Percentiles rank a stretch among this genome's conserved stretches.
Conservation (phyloP, 2,329 filamentous ascomycete genomes). For the Ilyonectria sp. region DNA sequence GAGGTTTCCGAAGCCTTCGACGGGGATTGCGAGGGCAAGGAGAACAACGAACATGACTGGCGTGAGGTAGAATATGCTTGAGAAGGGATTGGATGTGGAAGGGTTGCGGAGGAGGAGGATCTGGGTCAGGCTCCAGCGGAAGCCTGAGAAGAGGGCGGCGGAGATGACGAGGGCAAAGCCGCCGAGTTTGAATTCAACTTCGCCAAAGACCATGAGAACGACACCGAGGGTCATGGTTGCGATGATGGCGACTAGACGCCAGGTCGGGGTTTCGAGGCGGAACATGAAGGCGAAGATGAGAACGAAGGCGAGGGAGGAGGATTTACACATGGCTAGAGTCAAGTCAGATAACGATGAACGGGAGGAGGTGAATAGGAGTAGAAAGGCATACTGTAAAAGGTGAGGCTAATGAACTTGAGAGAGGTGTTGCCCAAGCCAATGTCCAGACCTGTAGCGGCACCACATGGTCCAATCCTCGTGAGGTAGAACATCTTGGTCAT, state of each 20-base stretch:
- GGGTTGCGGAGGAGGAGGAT: constrained; percentile 95
- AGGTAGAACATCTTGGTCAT: constrained; percentile 95
- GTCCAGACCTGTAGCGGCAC: constrained; percentile 92
- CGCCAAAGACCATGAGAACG: constrained; percentile 98
- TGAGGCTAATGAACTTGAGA: constrained; percentile 94
- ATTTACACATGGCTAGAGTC: constrained; percentile 92
- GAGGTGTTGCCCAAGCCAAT: constrained; percentile 97
- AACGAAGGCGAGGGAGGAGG: constrained; percentile 94
- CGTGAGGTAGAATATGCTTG: constrained; percentile 96
- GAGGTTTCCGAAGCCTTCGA: constrained; percentile 84
- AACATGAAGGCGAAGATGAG: constrained; percentile 96
- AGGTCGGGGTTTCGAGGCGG: constrained; percentile 88
- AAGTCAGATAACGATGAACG: not conserved
- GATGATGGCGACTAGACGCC: constrained; percentile 89
- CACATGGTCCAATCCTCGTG: constrained; percentile 92
- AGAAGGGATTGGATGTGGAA: constrained; percentile 96
- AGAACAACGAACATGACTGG: constrained; percentile 95
- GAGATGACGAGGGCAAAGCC: constrained; percentile 95
- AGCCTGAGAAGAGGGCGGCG: constrained; percentile 94
- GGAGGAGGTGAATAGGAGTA: not conserved
- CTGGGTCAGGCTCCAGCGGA: constrained; percentile 98
- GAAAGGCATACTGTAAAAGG: constrained; percentile 84
- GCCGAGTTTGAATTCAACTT: constrained; percentile 87
- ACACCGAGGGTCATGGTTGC: constrained; percentile 93
- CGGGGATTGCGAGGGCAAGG: constrained; percentile 83